Percentiles rank a stretch among this genome's conserved stretches.
These are phyloP conservation scores for Lactarius tabidus DNA, from an alignment of 768 basidiomycete species.

Conservation along the genomic window DNA sequence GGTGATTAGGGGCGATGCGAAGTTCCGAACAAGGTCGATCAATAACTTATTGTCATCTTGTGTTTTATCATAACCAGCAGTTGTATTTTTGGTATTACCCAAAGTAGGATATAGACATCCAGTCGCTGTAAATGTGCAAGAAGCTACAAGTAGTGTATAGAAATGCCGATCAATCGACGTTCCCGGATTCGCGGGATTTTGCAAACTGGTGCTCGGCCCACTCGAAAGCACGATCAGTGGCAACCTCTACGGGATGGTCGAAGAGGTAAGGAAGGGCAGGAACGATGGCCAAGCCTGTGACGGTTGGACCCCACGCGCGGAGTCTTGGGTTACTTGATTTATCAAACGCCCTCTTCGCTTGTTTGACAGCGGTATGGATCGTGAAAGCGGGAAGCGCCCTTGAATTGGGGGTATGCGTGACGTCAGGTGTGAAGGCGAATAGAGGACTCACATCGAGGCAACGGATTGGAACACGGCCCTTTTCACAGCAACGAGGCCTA, in stretches of 20 bases:
- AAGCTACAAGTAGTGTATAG: not conserved
- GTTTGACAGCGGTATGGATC: conserved; percentile 76
- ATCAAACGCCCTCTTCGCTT: conserved; percentile 63
- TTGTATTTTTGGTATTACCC: conserved; percentile 4
- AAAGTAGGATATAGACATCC: conserved; percentile 2
- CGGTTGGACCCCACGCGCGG: conserved; percentile 71
- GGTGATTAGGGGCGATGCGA: not conserved
- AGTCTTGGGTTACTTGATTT: conserved; percentile 54
- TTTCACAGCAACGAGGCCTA: conserved; percentile 69
- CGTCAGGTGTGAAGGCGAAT: conserved; percentile 3
- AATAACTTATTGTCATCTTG: conserved; percentile 26
- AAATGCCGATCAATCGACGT: conserved; percentile 7
- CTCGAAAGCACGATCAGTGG: conserved; percentile 62
- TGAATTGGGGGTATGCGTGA: not conserved
- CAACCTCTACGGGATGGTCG: conserved; percentile 75
- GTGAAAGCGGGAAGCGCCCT: conserved; percentile 84
- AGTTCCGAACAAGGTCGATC: conserved; percentile 4
- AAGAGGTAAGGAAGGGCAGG: conserved; percentile 72
- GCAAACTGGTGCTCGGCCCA: conserved; percentile 60
- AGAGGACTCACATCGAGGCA: conserved; percentile 64
- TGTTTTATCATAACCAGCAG: conserved; percentile 3
- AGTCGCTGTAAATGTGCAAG: not conserved
- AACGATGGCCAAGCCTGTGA: conserved; percentile 68
- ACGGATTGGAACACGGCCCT: conserved; percentile 77
- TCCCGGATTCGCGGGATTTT: conserved; percentile 34